Evolutionary conservation across 176 grass and related monocot genomes (phyloP).

Genomic region (Pontederia crassipes): DNA sequence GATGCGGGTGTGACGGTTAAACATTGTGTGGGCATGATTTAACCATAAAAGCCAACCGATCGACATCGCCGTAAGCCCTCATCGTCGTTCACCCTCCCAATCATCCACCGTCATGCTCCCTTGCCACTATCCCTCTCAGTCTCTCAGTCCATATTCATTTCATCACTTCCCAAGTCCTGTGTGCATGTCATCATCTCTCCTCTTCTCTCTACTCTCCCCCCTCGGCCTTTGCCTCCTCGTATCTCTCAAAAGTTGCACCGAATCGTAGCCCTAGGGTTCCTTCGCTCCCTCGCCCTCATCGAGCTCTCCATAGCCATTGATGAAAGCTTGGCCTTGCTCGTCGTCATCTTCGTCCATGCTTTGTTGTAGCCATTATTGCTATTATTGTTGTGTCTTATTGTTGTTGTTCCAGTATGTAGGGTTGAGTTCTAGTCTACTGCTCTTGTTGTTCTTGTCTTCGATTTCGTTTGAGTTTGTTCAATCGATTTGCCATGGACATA

Average conservation of each 20-base stretch:
- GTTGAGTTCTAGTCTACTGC: conserved; percentile 14
- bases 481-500: conserved; percentile 42
- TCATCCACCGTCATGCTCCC: too few relatives aligned
- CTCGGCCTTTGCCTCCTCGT: neutral
- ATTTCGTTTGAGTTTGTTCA: neutral
- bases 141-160: neutral
- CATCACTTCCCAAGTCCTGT: neutral
- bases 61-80: too few relatives aligned
- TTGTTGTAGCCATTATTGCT: neutral
- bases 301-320: conserved; percentile 9
- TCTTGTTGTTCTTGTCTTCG: too few relatives aligned
- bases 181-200: neutral
- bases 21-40: too few relatives aligned
- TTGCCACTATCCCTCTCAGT: neutral
- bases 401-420: conserved; percentile 18
- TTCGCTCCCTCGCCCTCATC: neutral
- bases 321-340: conserved; percentile 1
- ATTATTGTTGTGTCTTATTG: conserved; percentile 2
- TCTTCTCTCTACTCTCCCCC: neutral
- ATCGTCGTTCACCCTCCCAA: too few relatives aligned
- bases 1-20: too few relatives aligned
- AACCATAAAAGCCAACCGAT: too few relatives aligned
- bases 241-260: too few relatives aligned
- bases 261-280: neutral
- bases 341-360: neutral